Conservation (phyloP, 176 grass and related monocot species). For the Triticum timopheevii region DNA sequence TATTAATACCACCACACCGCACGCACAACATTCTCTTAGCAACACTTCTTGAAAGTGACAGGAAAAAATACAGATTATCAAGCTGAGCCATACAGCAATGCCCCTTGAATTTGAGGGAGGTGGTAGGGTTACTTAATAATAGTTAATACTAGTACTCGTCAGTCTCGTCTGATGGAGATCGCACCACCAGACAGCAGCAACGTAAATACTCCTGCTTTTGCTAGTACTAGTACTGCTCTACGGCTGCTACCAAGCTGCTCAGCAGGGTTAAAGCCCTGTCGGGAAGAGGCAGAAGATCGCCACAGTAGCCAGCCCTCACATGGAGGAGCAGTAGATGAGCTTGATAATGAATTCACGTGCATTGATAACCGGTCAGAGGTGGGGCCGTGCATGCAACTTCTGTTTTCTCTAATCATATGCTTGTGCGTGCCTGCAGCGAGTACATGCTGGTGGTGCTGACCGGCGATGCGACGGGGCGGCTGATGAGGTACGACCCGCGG, state of each 20-base stretch:
- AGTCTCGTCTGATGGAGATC: neutral
- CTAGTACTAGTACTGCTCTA: neutral
- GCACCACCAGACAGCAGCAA: neutral
- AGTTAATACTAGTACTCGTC: neutral
- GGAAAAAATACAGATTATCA: neutral
- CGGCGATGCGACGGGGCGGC: constrained; percentile 59
- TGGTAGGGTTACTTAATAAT: neutral
- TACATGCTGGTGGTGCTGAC: constrained; percentile 45
- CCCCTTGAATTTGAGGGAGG: neutral
- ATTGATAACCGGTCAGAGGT: neutral
- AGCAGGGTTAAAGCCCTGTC: neutral
- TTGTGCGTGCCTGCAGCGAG: constrained; percentile 41
- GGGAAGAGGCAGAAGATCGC: neutral
- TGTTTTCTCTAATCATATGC: too few relatives aligned
- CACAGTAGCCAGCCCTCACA: neutral
- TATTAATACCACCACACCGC: neutral
- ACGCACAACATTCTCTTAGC: neutral
- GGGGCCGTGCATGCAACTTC: neutral
- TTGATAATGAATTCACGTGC: neutral
- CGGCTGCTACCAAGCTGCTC: neutral
- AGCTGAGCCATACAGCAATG: neutral
- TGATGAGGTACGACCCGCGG: constrained; percentile 57
- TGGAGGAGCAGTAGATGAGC: neutral
- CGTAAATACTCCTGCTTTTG: neutral
- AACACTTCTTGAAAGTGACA: neutral